Conservation (phyloP, 208 protist species). For the Entamoeba dispar region DNA sequence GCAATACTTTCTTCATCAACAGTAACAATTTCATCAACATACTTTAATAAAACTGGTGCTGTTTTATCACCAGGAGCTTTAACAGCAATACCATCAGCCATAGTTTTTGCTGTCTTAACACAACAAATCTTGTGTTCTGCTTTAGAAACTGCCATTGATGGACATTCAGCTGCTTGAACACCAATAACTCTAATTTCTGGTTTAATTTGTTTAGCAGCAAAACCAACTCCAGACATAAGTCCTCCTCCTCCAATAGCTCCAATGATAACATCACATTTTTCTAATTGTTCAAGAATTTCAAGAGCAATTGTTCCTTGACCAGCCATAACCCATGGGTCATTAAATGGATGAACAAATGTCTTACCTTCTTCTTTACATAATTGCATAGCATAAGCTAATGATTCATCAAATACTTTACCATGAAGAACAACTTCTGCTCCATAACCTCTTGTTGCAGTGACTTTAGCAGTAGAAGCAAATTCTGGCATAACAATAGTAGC, state of each 20-base stretch:
- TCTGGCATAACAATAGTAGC: constrained; percentile 1
- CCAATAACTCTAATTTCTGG: constrained; percentile 7
- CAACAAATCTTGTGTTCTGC: background rate
- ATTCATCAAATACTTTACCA: background rate
- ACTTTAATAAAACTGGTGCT: background rate
- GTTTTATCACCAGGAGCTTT: background rate
- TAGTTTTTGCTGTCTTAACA: background rate
- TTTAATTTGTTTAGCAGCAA: background rate
- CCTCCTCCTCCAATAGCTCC: constrained; percentile 10
- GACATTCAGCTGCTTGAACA: background rate
- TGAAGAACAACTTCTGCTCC: constrained; percentile 1
- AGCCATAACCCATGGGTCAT: background rate
- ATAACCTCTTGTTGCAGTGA: background rate
- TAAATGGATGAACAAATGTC: constrained; percentile 3
- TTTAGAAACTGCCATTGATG: background rate
- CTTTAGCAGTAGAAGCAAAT: background rate
- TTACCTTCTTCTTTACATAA: background rate
- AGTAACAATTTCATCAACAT: constrained; percentile 2
- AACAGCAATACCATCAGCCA: constrained; percentile 7
- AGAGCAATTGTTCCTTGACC: constrained; percentile 8
- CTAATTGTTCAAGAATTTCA: background rate
- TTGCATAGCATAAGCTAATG: background rate
- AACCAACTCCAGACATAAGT: background rate
- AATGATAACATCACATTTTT: background rate
- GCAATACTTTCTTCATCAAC: constrained; percentile 2